Conservation (phyloP, 2,329 filamentous ascomycete species). For the Phyllosticta capitalensis region DNA sequence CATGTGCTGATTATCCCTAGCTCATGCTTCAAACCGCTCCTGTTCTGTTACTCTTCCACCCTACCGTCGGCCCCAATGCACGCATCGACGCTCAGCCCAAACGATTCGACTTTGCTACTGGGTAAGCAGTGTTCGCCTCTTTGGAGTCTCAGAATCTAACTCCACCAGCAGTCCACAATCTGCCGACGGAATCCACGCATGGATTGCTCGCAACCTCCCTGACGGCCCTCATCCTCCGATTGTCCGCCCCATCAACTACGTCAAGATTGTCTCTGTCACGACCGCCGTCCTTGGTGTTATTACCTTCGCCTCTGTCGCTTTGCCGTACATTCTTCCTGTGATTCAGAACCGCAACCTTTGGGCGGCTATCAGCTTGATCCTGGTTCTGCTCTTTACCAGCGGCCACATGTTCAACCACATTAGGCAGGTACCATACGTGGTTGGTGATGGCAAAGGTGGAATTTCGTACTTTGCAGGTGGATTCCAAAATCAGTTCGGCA, state of each 20-base stretch:
- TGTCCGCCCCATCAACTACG: conserved; percentile 77
- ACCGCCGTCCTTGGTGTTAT: conserved; percentile 60
- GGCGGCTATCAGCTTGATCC: conserved; percentile 81
- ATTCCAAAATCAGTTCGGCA: conserved; percentile 86
- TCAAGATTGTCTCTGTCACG: conserved; percentile 58
- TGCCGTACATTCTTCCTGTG: conserved; percentile 70
- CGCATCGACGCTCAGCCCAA: conserved; percentile 57
- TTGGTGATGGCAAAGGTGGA: conserved; percentile 73
- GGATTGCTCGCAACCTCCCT: conserved; percentile 72
- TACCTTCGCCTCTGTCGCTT: conserved; percentile 61
- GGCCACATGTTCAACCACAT: conserved; percentile 99
- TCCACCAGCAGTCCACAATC: conserved; percentile 49
- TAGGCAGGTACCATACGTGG: conserved; percentile 86
- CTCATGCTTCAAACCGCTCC: conserved; percentile 90
- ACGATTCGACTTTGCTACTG: conserved; percentile 75
- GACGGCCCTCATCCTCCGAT: conserved; percentile 64
- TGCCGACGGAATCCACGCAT: conserved; percentile 69
- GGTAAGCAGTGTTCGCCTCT: conserved; percentile 48
- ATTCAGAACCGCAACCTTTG: conserved; percentile 87
- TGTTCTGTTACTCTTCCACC: conserved; percentile 77
- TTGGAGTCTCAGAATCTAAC: neutral
- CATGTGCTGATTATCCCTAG: conserved; percentile 39
- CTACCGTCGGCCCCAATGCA: conserved; percentile 73
- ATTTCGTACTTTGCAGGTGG: conserved; percentile 84
- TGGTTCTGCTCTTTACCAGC: conserved; percentile 84